Evolutionary conservation across 495 filamentous ascomycete species (phyloP).

Genomic region (Oidiodendron maius): DNA sequence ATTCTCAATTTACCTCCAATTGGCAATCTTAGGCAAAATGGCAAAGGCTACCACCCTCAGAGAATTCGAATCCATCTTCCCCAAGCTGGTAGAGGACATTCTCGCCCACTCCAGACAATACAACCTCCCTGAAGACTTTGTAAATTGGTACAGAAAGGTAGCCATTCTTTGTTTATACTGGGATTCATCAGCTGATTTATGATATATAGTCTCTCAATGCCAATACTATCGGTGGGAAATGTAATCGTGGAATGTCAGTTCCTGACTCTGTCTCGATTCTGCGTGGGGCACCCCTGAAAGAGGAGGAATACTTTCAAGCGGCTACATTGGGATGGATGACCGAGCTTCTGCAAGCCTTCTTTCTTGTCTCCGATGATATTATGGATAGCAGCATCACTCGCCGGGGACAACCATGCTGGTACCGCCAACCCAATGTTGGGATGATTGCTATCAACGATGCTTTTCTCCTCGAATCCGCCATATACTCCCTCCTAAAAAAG

Average conservation of each 20-base stretch:
- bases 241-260: constrained; percentile 97
- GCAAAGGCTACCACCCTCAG: constrained; percentile 62
- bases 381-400: constrained; percentile 95
- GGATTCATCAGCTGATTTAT: constrained; percentile 13
- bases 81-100: constrained; percentile 69
- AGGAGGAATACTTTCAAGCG: constrained; percentile 77
- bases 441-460: constrained; percentile 97
- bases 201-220: constrained; percentile 60
- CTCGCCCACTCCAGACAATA: constrained; percentile 69
- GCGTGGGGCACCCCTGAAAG: constrained; percentile 60
- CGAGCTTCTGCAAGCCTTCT: constrained; percentile 96
- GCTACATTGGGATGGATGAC: constrained; percentile 93
- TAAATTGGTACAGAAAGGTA: constrained; percentile 87
- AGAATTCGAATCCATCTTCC: constrained; percentile 87
- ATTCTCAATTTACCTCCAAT: too few relatives aligned
- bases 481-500: constrained; percentile 89
- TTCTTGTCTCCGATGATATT: constrained; percentile 97
- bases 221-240: constrained; percentile 92
- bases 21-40: constrained; percentile 40
- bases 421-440: constrained; percentile 76
- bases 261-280: constrained; percentile 83
- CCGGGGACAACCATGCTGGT: constrained; percentile 93
- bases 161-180: constrained; percentile 15
- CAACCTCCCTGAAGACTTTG: constrained; percentile 71
- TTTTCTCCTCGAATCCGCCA: constrained; percentile 87